phyloP scores from a whole-genome alignment of 1,284 basidiomycete genomes.

The Sanghuangporus sanghuang region DNA sequence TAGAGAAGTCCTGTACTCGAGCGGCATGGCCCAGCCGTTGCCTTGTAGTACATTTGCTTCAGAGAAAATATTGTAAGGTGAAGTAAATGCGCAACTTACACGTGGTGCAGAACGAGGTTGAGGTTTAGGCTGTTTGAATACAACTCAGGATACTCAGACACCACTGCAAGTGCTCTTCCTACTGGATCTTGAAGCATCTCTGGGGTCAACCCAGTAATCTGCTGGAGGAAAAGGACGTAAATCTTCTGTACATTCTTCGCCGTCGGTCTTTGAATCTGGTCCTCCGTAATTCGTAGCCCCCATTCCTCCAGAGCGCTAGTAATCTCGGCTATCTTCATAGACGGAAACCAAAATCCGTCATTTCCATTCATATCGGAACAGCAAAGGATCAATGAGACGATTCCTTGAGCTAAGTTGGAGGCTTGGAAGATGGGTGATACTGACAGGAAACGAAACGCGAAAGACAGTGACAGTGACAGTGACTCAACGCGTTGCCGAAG shows the following conservation, averaged over 20 bases:
- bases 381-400: not conserved
- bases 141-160: conserved; percentile 58
- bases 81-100: conserved; percentile 36
- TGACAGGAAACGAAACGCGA: not conserved
- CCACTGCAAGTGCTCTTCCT: conserved; percentile 46
- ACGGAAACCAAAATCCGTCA: conserved; percentile 50
- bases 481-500: not conserved
- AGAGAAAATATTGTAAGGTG: conserved; percentile 5
- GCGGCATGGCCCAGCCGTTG: conserved; percentile 67
- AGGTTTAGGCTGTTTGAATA: conserved; percentile 51
- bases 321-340: conserved; percentile 58
- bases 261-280: conserved; percentile 68
- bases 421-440: not conserved
- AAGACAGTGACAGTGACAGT: not conserved
- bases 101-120: conserved; percentile 62
- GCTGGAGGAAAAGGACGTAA: conserved; percentile 64
- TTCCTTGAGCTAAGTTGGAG: not conserved
- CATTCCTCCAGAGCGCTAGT: conserved; percentile 57
- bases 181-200: conserved; percentile 58
- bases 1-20: conserved; percentile 71
- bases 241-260: conserved; percentile 65
- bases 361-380: conserved; percentile 28
- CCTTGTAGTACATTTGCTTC: conserved; percentile 29
- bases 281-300: conserved; percentile 58
- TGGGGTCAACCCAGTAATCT: conserved; percentile 60